phyloP scores from a whole-genome alignment of 2,329 filamentous ascomycete genomes.

The Scleromitrula shiraiana region DNA sequence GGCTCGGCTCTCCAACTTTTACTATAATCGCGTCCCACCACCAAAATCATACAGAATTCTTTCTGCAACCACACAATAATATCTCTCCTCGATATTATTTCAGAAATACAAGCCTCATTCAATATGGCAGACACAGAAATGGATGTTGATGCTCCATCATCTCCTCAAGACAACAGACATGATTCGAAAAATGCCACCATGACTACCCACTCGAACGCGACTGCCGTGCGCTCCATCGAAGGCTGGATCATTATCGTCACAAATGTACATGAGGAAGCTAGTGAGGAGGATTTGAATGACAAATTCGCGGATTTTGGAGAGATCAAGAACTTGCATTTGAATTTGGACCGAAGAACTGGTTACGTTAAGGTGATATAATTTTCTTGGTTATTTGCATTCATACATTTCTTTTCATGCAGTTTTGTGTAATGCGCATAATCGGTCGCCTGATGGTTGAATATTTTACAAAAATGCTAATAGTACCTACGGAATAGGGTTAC shows the following conservation, averaged over 20 bases:
- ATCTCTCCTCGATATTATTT: no score
- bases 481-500: slow-evolving; percentile 53
- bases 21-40: no score
- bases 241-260: slow-evolving; percentile 85
- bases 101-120: not conserved
- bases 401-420: not conserved
- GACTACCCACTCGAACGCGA: slow-evolving; percentile 65
- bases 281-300: slow-evolving; percentile 75
- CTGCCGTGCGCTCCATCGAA: slow-evolving; percentile 78
- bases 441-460: not conserved
- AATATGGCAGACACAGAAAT: slow-evolving; percentile 39
- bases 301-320: slow-evolving; percentile 78
- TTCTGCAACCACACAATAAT: no score
- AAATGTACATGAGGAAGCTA: slow-evolving; percentile 81
- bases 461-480: not conserved
- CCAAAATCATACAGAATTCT: no score
- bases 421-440: not conserved
- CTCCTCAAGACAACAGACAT: slow-evolving; percentile 40
- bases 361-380: slow-evolving; percentile 66
- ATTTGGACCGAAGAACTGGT: slow-evolving; percentile 72
- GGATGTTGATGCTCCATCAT: slow-evolving; percentile 32
- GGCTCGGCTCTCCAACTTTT: no score
- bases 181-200: slow-evolving; percentile 55
- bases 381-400: slow-evolving; percentile 3
- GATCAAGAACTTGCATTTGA: slow-evolving; percentile 80